These are phyloP conservation scores for Peniophora sp. DNA, from an alignment of 1,284 basidiomycete species.

Conservation along the genomic window DNA sequence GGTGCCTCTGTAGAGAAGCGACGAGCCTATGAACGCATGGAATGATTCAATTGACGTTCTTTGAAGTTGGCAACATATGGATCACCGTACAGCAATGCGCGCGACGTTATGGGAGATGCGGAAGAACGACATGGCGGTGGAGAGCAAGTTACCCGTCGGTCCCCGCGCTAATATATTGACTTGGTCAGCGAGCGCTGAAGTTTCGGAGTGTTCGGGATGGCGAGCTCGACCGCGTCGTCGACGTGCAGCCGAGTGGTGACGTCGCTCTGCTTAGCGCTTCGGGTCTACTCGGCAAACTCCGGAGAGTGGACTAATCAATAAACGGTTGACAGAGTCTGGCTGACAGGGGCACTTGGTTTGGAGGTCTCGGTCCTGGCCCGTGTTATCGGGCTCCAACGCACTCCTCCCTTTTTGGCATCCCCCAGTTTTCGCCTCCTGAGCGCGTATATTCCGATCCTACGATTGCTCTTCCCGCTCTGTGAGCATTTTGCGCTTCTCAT, in stretches of 20 bases:
- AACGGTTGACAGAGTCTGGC: too few relatives aligned
- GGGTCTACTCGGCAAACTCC: neutral
- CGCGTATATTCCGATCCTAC: too few relatives aligned
- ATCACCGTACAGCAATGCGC: conserved; percentile 31
- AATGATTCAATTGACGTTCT: neutral
- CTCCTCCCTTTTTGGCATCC: too few relatives aligned
- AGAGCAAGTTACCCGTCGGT: neutral
- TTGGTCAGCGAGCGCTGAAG: neutral
- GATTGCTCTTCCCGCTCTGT: too few relatives aligned
- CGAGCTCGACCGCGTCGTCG: neutral
- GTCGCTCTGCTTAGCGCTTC: neutral
- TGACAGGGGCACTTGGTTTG: too few relatives aligned
- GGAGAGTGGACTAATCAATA: neutral
- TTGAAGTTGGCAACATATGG: neutral
- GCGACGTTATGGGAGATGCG: conserved; percentile 26
- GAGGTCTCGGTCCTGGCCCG: too few relatives aligned
- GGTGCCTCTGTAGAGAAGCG: conserved; percentile 41
- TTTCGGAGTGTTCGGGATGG: neutral
- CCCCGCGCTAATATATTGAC: too few relatives aligned
- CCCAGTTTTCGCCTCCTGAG: too few relatives aligned
- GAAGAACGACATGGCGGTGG: conserved; percentile 36
- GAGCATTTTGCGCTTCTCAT: too few relatives aligned
- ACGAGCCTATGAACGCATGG: conserved; percentile 19
- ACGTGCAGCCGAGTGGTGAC: neutral
- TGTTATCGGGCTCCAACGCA: too few relatives aligned